phyloP scores from a whole-genome alignment of 225 moss, liverwort and hornwort genomes.

The Ulota crispa region DNA sequence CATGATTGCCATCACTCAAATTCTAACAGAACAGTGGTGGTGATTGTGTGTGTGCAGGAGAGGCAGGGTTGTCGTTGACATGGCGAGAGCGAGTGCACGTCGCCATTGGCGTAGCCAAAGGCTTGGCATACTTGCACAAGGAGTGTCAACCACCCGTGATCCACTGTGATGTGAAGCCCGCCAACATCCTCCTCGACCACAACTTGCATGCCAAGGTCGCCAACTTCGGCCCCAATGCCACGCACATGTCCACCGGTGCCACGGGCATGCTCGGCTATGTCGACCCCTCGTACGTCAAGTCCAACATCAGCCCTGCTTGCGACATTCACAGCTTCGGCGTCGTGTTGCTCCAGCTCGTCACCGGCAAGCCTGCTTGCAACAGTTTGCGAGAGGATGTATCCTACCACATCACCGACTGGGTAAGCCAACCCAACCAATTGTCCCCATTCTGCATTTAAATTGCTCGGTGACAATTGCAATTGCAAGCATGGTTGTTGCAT shows the following conservation, averaged over 20 bases:
- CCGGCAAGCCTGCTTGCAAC: constrained; percentile 74
- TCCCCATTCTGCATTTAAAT: too few species aligned
- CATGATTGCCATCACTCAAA: not conserved
- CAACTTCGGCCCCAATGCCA: constrained; percentile 62
- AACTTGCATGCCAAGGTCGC: constrained; percentile 59
- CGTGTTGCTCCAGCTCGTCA: constrained; percentile 74
- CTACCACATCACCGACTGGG: constrained; percentile 73
- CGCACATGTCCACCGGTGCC: constrained; percentile 68
- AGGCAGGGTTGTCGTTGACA: constrained; percentile 48
- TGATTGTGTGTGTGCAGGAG: constrained; percentile 34
- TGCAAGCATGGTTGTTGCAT: too few species aligned
- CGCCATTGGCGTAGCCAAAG: constrained; percentile 70
- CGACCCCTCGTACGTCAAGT: constrained; percentile 61
- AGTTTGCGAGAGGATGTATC: constrained; percentile 47
- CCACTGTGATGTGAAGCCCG: constrained; percentile 71
- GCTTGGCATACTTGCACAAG: constrained; percentile 67
- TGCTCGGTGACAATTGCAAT: too few species aligned
- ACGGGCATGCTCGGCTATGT: constrained; percentile 77
- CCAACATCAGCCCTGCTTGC: constrained; percentile 55
- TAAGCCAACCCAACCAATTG: constrained; percentile 7
- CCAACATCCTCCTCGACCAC: constrained; percentile 64
- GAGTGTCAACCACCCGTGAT: constrained; percentile 64
- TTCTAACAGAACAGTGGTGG: not conserved
- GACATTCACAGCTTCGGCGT: constrained; percentile 87
- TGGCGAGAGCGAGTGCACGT: constrained; percentile 77